phyloP scores from a whole-genome alignment of 2,329 filamentous ascomycete species.

The Sordariomycetes sp. region DNA sequence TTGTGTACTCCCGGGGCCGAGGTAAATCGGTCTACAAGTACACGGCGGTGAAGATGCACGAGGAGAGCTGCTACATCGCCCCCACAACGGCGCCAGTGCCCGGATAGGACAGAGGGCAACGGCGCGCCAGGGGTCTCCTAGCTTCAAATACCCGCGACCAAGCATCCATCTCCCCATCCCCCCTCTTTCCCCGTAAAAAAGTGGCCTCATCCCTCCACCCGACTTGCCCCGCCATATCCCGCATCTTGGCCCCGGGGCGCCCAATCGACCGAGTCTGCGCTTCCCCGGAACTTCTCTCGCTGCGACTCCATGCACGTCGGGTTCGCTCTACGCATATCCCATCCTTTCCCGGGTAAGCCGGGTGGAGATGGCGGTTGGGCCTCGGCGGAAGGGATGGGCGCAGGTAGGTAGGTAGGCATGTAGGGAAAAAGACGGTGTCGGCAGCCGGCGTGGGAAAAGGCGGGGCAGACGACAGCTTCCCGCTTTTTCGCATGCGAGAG shows the following conservation, averaged over 20 bases:
- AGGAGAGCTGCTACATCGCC: not conserved
- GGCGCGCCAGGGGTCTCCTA: no score
- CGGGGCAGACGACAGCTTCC: not conserved
- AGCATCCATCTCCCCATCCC: not conserved
- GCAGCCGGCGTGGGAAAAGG: not conserved
- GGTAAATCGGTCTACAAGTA: not conserved
- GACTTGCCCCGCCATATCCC: not conserved
- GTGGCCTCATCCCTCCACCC: not conserved
- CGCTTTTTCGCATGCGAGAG: not conserved
- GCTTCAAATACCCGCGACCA: not conserved
- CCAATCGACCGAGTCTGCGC: not conserved
- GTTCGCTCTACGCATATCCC: not conserved
- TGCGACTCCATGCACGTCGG: no score
- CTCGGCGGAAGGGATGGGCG: constrained; percentile 3
- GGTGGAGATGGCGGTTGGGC: not conserved
- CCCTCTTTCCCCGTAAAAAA: not conserved
- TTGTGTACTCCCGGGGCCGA: not conserved
- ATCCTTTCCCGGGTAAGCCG: not conserved
- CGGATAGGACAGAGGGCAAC: not conserved
- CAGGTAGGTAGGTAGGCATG: not conserved
- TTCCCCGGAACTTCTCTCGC: not conserved
- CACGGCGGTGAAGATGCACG: not conserved
- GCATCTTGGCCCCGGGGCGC: not conserved
- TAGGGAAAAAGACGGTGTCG: not conserved
- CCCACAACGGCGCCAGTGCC: not conserved